A percentile compares a stretch with the other conserved stretches of the same genome.
Evolutionary conservation across 2,329 filamentous ascomycete species (phyloP).

Genomic region (Hypocrella siamensis): DNA sequence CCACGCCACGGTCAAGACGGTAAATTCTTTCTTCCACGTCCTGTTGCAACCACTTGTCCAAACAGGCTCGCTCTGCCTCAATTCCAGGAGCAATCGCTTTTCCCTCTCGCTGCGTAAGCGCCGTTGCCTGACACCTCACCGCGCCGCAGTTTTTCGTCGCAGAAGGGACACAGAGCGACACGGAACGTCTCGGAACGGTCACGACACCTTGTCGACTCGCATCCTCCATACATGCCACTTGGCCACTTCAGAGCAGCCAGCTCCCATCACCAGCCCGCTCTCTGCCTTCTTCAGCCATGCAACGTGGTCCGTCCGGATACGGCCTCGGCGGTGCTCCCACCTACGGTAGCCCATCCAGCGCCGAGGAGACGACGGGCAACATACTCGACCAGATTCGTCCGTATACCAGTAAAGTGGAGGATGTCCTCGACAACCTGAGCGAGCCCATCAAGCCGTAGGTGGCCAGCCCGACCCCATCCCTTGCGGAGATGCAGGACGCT

Average conservation of each 20-base stretch:
- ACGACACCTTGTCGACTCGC: no score
- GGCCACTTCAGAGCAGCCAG: neutral
- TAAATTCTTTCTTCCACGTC: no score
- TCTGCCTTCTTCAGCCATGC: slow-evolving; percentile 15
- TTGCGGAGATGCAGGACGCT: neutral
- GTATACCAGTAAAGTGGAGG: slow-evolving; percentile 98
- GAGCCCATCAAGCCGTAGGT: slow-evolving; percentile 85
- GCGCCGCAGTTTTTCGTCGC: no score
- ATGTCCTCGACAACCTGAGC: slow-evolving; percentile 70
- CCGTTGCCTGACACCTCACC: no score
- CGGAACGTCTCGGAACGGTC: no score
- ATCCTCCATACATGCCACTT: no score
- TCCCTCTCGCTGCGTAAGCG: no score
- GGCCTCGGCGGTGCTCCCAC: slow-evolving; percentile 58
- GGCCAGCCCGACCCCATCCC: neutral
- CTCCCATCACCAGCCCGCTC: neutral
- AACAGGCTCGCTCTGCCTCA: no score
- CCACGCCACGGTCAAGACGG: no score
- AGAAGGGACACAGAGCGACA: no score
- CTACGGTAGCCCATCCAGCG: slow-evolving; percentile 43
- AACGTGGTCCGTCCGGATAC: slow-evolving; percentile 60
- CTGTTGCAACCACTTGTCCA: no score
- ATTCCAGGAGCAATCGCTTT: no score
- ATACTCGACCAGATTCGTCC: slow-evolving; percentile 72
- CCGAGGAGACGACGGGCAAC: slow-evolving; percentile 40